phyloP scores from a whole-genome alignment of 2,329 filamentous ascomycete genomes.

The Alternaria consortialis region DNA sequence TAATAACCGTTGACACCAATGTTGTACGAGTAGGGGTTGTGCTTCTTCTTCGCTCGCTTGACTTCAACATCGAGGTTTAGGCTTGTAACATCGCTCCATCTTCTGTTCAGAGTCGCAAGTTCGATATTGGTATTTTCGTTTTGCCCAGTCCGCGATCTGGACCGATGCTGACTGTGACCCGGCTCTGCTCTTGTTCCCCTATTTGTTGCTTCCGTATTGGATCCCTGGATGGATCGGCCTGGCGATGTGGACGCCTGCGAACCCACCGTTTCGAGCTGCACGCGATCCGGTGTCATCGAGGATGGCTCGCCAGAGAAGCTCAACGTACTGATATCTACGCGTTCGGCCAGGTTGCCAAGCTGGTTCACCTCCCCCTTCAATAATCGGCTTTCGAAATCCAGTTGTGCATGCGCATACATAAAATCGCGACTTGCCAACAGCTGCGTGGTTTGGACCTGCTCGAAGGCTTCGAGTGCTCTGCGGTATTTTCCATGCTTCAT shows the following conservation, averaged over 20 bases:
- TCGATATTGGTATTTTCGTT: conserved; percentile 8
- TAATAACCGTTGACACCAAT: conserved; percentile 36
- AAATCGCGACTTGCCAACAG: conserved; percentile 31
- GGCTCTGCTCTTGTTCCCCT: not conserved
- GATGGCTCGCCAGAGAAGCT: not conserved
- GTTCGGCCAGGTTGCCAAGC: conserved; percentile 18
- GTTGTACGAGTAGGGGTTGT: conserved; percentile 31
- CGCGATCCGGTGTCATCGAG: not conserved
- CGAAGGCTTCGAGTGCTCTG: conserved; percentile 29
- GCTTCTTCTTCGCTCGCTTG: conserved; percentile 1
- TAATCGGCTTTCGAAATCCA: conserved; percentile 32
- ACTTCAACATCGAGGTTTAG: conserved; percentile 14
- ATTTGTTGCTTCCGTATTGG: not conserved
- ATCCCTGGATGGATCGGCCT: not conserved
- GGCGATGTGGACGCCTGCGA: not conserved
- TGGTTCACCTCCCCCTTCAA: conserved; percentile 22
- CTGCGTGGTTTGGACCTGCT: conserved; percentile 28
- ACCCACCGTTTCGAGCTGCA: not conserved
- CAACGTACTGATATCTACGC: conserved; percentile 15
- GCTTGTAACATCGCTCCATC: conserved; percentile 18
- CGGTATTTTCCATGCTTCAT: conserved; percentile 35
- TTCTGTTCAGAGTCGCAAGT: not conserved
- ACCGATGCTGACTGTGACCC: not conserved
- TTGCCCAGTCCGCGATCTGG: not conserved
- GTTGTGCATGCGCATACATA: conserved; percentile 35